Evolutionary conservation across 148 eudicot genomes (phyloP), one percentile per base, ranked within the genome.

Genomic region (Rhododendron kiyosumense): DNA sequence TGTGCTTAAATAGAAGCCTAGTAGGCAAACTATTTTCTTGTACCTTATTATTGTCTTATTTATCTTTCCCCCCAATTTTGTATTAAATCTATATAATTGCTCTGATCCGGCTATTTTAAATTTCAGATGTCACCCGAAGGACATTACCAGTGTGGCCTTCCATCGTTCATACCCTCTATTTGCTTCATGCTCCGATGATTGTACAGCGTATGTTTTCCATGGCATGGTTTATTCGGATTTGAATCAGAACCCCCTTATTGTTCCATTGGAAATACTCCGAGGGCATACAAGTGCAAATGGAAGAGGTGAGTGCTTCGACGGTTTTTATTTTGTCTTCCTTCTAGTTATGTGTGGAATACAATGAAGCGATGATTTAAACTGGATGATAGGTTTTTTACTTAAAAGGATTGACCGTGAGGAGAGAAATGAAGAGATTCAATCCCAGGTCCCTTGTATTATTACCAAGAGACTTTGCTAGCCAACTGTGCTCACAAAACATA

Each of bases 151-250:
- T 74, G 99, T 97, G 87, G 92, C 93, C 28, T 97, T 92, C 86
- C 99, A 95, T 89, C 96, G 93, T 41, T 90, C 93, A 28, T 97
- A 97, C 86, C 99, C 99, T 80, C 88, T 97, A 78, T 97, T 97
- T 90, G 98, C 96, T 11, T 90, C 99, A 26, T 88, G 92, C 90
- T 97, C 99, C 30, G 99, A 95, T 85, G 99, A 97, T 92, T 91
- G 93, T 89, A 91, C 93, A 15, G 96, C 99, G 28, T 93, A 92
- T 88, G 93, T 97, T 78, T 94, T 92, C 85, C 99, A 97, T 89
- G 99, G 99, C 82, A 97, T 94, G 99, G 98, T 95, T 78, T 95
- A 95, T 89, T 93, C 98, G 0, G 99, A 97, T 94, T 90, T 97
- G 41, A 97, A 95, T 85, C 93, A 94, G 89, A 89, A 97, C 86